Percentiles rank a stretch among this genome's conserved stretches.
phyloP scores from a whole-genome alignment of 164 flowering plant species.

The Cinnamomum chago region DNA sequence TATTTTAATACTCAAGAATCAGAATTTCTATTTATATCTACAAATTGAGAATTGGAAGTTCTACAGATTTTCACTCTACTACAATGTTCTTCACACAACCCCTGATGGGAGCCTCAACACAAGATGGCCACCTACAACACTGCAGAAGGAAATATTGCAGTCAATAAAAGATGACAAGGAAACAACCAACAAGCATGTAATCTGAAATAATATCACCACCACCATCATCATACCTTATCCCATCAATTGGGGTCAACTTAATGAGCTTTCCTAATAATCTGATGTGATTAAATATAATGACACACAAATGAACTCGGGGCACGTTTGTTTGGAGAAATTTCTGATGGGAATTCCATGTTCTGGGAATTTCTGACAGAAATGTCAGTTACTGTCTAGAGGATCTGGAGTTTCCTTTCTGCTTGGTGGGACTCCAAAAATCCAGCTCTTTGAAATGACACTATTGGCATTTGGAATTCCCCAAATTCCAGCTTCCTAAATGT shows the following conservation, averaged over 20 bases:
- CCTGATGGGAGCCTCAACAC: constrained; percentile 94
- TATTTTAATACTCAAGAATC: not conserved
- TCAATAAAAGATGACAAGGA: not conserved
- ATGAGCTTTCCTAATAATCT: too few species aligned
- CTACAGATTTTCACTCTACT: not conserved
- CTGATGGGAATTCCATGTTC: too few species aligned
- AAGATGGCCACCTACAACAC: constrained; percentile 91
- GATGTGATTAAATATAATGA: too few species aligned
- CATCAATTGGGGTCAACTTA: not conserved
- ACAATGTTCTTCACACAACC: constrained; percentile 45
- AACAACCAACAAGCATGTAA: not conserved
- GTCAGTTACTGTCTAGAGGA: too few species aligned
- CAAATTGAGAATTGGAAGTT: not conserved
- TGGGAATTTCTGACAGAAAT: too few species aligned
- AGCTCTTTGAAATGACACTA: too few species aligned
- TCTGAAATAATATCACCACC: not conserved
- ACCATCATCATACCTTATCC: not conserved
- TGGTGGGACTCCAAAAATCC: too few species aligned
- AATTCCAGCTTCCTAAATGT: too few species aligned
- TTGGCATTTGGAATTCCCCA: too few species aligned
- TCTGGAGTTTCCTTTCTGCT: too few species aligned
- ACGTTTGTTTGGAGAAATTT: too few species aligned
- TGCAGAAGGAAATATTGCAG: constrained; percentile 30
- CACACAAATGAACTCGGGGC: too few species aligned
- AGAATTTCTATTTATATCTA: constrained; percentile 1